These are phyloP conservation scores for Calonectria ilicicola DNA, from an alignment of 2,329 filamentous ascomycete genomes.

Conservation along the genomic window DNA sequence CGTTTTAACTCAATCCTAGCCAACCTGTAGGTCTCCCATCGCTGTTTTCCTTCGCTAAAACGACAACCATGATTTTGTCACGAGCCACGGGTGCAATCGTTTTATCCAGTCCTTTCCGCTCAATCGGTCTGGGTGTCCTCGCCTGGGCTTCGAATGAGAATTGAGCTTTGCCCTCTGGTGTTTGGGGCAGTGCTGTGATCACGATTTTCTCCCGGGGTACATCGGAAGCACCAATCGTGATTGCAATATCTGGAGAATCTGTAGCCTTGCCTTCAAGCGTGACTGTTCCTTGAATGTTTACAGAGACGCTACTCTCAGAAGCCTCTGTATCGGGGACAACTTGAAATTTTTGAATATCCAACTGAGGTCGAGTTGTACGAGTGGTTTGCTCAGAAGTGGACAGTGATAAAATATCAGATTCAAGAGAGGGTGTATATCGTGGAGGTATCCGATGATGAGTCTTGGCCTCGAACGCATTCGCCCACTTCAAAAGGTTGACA, in stretches of 20 bases:
- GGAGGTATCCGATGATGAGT: conserved; percentile 16
- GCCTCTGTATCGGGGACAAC: not conserved
- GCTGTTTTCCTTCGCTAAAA: conserved; percentile 1
- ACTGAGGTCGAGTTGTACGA: not conserved
- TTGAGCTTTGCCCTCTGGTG: not conserved
- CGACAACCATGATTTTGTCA: conserved; percentile 20
- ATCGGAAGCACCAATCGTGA: not conserved
- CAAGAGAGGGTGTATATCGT: conserved; percentile 23
- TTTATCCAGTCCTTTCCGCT: conserved; percentile 1
- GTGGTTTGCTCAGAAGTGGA: not conserved
- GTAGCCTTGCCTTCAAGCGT: not conserved
- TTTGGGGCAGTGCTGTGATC: not conserved
- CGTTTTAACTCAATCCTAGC: conserved; percentile 7
- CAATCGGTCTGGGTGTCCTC: not conserved
- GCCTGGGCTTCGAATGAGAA: not conserved
- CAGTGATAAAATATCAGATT: conserved; percentile 10
- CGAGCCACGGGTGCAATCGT: conserved; percentile 13
- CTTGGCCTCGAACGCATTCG: conserved; percentile 35
- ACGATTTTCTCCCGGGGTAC: not conserved
- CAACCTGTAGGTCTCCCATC: conserved; percentile 12
- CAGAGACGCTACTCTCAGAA: not conserved
- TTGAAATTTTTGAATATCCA: not conserved
- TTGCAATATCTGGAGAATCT: not conserved
- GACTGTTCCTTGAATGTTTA: not conserved
- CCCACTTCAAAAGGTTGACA: conserved; percentile 39